These are phyloP conservation scores for Tricholoma terreum DNA, from an alignment of 768 basidiomycete species.

Conservation along the genomic window DNA sequence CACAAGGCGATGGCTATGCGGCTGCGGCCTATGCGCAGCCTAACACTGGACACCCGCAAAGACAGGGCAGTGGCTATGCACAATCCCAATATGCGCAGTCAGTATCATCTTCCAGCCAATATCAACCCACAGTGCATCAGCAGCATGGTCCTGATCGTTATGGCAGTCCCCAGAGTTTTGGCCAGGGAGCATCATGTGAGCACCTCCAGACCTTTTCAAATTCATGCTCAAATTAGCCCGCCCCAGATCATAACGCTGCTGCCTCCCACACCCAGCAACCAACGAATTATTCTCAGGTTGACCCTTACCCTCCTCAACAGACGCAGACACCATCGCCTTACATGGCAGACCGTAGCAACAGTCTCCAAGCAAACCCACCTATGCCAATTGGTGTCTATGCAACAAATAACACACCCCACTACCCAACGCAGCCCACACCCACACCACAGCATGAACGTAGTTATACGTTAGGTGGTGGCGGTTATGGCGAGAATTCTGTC, in stretches of 20 bases:
- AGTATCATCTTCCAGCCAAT: constrained; percentile 31
- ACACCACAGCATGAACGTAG: constrained; percentile 39
- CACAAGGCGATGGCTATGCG: constrained; percentile 25
- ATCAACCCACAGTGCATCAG: constrained; percentile 28
- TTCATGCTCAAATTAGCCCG: constrained; percentile 1
- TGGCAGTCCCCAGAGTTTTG: constrained; percentile 36
- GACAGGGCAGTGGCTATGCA: constrained; percentile 21
- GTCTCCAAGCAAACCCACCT: constrained; percentile 16
- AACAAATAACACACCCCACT: constrained; percentile 27
- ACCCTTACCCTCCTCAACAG: constrained; percentile 41
- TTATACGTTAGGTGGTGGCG: constrained; percentile 54
- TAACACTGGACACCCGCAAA: constrained; percentile 14
- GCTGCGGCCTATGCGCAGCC: constrained; percentile 9
- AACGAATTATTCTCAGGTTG: constrained; percentile 47
- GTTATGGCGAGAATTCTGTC: constrained; percentile 31
- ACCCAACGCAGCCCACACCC: constrained; percentile 18
- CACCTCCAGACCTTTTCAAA: constrained; percentile 6
- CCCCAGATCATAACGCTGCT: constrained; percentile 51
- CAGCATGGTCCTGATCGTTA: constrained; percentile 37
- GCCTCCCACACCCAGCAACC: constrained; percentile 48
- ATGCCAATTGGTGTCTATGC: constrained; percentile 24
- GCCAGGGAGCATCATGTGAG: constrained; percentile 61
- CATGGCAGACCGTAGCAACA: constrained; percentile 20
- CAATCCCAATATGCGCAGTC: constrained; percentile 24
- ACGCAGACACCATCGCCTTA: constrained; percentile 10